Base-by-base conservation (phyloP, 2,329 filamentous ascomycete genomes). In the Penicillium sp. region DNA sequence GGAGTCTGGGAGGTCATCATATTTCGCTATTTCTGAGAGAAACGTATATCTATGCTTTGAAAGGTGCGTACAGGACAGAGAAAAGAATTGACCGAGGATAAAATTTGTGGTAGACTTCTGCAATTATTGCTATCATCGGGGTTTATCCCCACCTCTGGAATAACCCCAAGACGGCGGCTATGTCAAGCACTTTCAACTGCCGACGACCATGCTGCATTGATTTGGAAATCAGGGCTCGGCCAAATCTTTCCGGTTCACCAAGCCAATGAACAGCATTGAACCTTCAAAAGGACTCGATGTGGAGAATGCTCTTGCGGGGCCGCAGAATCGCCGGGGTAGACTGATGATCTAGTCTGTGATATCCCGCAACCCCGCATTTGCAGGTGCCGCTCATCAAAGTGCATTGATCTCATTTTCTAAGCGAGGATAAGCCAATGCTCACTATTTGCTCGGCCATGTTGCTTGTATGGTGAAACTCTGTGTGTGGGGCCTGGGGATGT, bases 291-390 rank as follows among this genome's bases (percentile, higher is more conserved):
- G 42, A 14, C 9, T 35, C 16, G n/a, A 58, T 50, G 59, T 59
- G 59, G 59, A 55, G 59, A 53, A 44, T 19, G 6, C 5, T 53
- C 27, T 53, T 61, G 59, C 51, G 59, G 59, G 59, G 59, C 49
- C 49, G 13, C 10, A 37, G 47, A 33, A 46, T 43, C 27, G 7
- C 45, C 26, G 27, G 19, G 29, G 33, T 9, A 26, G 9, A 26
- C 3, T 26, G 13, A 50, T 35, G 47, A 50, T 24, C 21, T 39
- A 50, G 31, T 33, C 48, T 39, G n/a, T 14, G 10, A 29, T 11
- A 35, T 54, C 54, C 56, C 59, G 51, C 52, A 58, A 24, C 49
- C 59, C 59, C 59, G 56, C 57, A 57, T 29, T 35, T 42, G 13
- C 22, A 29, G 27, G 33, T 50, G 33, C 22, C 16, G 1, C 33